Evolutionary conservation across 2,329 filamentous ascomycete species (phyloP).

Genomic region (Penicillium brasilianum): DNA sequence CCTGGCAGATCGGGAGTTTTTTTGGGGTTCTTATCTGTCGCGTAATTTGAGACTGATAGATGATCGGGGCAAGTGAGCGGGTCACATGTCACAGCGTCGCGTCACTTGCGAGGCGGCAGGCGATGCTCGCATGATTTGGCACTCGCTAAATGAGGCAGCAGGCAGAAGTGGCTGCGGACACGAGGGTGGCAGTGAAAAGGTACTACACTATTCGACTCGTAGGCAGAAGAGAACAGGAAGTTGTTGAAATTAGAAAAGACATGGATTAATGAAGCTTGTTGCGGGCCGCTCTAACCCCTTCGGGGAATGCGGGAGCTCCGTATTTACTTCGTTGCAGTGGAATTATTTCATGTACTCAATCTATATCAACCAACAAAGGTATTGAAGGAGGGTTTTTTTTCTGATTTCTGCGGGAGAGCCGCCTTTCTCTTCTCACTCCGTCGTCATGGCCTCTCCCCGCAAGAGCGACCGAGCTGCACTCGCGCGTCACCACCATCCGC

Average conservation of each 20-base stretch:
- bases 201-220: not conserved
- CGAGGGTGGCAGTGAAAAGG: not conserved
- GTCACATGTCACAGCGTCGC: conserved; percentile 25
- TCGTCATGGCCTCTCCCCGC: conserved; percentile 43
- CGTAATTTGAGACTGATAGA: conserved; percentile 8
- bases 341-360: not conserved
- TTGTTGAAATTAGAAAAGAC: conserved; percentile 2
- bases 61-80: conserved; percentile 20
- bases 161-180: conserved; percentile 2
- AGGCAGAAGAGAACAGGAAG: conserved; percentile 8
- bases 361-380: not conserved
- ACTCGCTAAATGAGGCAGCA: not conserved
- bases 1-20: not conserved
- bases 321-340: conserved; percentile 11
- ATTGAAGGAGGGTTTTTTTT: not conserved
- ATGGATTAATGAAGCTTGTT: conserved; percentile 6
- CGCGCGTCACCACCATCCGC: conserved; percentile 40
- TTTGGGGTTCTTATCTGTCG: conserved; percentile 12
- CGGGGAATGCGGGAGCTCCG: conserved; percentile 28
- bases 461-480: conserved; percentile 33
- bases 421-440: conserved; percentile 10
- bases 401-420: conserved; percentile 4
- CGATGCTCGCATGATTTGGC: conserved; percentile 20
- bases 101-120: conserved; percentile 17
- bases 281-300: conserved; percentile 23